Percentiles rank a stretch among this genome's conserved stretches.
Conservation (phyloP, 352 stramenopile genomes). For the Peronosclerospora sorghi region DNA sequence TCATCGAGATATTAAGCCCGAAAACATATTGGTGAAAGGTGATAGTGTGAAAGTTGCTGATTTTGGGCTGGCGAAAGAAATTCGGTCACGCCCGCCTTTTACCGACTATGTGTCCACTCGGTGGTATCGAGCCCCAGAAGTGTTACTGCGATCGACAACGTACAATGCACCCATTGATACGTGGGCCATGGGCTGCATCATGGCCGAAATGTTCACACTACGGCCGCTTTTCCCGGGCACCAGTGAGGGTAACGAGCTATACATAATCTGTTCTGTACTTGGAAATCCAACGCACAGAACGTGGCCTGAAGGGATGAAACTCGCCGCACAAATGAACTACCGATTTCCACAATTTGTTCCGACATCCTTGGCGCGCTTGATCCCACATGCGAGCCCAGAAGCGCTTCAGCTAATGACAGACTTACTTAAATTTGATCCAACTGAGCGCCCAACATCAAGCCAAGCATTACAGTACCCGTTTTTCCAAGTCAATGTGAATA, state of each 20-base stretch:
- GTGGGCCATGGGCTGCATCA: constrained; percentile 96
- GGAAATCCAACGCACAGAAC: constrained; percentile 82
- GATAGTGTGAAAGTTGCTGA: constrained; percentile 96
- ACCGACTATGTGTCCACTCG: constrained; percentile 98
- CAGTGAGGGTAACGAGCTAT: constrained; percentile 95
- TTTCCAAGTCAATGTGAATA: no score
- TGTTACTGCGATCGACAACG: constrained; percentile 88
- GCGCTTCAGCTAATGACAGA: constrained; percentile 89
- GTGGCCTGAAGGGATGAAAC: constrained; percentile 92
- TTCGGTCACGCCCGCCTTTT: constrained; percentile 85
- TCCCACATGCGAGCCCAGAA: constrained; percentile 85
- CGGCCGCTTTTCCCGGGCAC: constrained; percentile 95
- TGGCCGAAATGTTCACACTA: constrained; percentile 95
- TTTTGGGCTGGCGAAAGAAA: constrained; percentile 95
- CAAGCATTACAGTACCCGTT: no score
- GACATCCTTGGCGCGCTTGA: constrained; percentile 79
- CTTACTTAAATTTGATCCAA: constrained; percentile 90
- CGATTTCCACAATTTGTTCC: constrained; percentile 91
- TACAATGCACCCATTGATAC: constrained; percentile 98
- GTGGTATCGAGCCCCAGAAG: constrained; percentile 98
- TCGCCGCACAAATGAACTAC: constrained; percentile 94
- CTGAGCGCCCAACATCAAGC: constrained; percentile 87
- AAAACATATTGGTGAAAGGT: constrained; percentile 95
- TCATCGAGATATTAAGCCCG: constrained; percentile 97
- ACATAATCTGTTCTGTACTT: constrained; percentile 95